These are phyloP conservation scores for Raphidocelis subcapitata DNA, from an alignment of 139 green algal genomes.

Conservation along the genomic window DNA sequence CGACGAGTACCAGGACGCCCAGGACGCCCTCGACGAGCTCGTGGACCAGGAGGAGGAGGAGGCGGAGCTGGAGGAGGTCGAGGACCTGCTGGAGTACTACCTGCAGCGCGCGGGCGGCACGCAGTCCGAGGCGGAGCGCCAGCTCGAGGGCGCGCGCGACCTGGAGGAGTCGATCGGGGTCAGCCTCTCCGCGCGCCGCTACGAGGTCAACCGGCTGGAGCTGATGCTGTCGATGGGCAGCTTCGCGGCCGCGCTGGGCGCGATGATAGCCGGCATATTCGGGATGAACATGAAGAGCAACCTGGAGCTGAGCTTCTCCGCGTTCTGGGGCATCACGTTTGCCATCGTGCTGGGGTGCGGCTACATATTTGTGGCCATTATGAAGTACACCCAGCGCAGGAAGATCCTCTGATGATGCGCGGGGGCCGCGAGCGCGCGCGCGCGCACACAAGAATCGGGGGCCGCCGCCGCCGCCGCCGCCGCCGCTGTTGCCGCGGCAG, in stretches of 20 bases:
- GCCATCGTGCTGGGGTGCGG: constrained; percentile 74
- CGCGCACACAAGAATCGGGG: neutral
- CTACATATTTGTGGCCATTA: constrained; percentile 71
- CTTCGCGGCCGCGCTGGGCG: constrained; percentile 87
- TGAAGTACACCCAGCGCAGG: constrained; percentile 72
- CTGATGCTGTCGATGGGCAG: constrained; percentile 86
- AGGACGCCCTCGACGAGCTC: constrained; percentile 80
- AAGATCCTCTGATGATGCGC: constrained; percentile 72
- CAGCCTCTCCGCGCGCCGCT: constrained; percentile 73
- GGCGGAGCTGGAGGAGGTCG: constrained; percentile 70
- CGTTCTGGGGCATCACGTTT: constrained; percentile 82
- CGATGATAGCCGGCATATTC: constrained; percentile 89
- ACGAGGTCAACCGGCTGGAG: constrained; percentile 90
- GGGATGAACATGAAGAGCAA: constrained; percentile 84
- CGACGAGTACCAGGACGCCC: constrained; percentile 61
- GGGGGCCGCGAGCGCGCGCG: neutral
- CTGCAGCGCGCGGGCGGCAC: constrained; percentile 79
- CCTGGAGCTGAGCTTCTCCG: constrained; percentile 77
- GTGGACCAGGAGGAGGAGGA: constrained; percentile 72
- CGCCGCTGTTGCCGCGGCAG: no score
- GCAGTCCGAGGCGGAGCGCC: constrained; percentile 48
- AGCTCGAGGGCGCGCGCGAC: constrained; percentile 81
- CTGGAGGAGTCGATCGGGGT: constrained; percentile 92
- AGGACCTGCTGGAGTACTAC: constrained; percentile 96
- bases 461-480: neutral